These are phyloP conservation scores for Jaminaea rosea DNA, from an alignment of 1,284 basidiomycete genomes.

Conservation along the genomic window DNA sequence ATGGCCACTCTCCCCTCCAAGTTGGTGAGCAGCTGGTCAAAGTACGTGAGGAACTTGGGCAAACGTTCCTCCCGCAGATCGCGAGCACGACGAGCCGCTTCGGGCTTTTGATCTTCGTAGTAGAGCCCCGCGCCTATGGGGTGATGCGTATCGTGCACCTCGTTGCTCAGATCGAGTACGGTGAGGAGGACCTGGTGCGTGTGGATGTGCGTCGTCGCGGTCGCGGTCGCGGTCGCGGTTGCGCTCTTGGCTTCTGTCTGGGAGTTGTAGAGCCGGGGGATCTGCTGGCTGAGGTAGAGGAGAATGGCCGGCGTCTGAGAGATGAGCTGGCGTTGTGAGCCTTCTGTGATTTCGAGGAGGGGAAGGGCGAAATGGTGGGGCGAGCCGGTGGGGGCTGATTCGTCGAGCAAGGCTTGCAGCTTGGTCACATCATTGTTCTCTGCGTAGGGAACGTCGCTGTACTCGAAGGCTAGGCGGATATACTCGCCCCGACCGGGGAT, in stretches of 20 bases:
- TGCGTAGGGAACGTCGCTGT: slow-evolving; percentile 48
- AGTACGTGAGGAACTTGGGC: slow-evolving; percentile 51
- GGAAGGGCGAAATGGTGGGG: slow-evolving; percentile 46
- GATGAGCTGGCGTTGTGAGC: slow-evolving; percentile 6
- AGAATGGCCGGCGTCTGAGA: slow-evolving; percentile 51
- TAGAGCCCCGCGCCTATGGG: slow-evolving; percentile 15
- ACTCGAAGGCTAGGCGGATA: slow-evolving; percentile 52
- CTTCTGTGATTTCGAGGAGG: slow-evolving; percentile 24
- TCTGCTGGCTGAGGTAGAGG: slow-evolving; percentile 46
- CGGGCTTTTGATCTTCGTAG: slow-evolving; percentile 54
- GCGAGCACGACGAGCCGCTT: slow-evolving; percentile 45
- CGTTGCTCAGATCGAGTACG: slow-evolving; percentile 50
- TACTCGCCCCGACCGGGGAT: slow-evolving; percentile 53
- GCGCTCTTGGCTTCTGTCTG: neutral
- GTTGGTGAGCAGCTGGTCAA: slow-evolving; percentile 43
- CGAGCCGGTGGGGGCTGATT: slow-evolving; percentile 5
- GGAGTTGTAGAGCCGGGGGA: neutral
- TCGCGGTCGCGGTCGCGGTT: neutral
- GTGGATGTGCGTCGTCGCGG: neutral
- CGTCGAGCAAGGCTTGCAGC: slow-evolving; percentile 12
- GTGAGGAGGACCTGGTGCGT: slow-evolving; percentile 51
- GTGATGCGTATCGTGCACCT: slow-evolving; percentile 47
- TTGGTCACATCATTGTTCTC: slow-evolving; percentile 35
- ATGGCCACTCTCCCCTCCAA: neutral
- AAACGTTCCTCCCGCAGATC: slow-evolving; percentile 51